phyloP scores from a whole-genome alignment of 441 rosid genomes.

The Rhodomyrtus psidioides region DNA sequence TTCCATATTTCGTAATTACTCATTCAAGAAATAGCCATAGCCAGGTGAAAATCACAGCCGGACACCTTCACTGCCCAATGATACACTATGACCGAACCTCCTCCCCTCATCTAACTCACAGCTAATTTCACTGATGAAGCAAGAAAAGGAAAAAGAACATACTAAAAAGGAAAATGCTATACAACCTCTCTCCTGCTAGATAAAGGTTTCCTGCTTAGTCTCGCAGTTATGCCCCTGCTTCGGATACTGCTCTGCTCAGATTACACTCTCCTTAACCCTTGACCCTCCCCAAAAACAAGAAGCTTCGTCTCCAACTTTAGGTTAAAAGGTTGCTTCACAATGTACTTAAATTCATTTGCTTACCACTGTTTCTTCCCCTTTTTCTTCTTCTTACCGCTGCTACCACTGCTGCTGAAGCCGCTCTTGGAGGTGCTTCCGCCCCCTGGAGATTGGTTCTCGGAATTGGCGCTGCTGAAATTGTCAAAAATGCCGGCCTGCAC shows the following conservation, averaged over 20 bases:
- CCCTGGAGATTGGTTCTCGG: conserved; percentile 39
- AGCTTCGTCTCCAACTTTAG: background rate
- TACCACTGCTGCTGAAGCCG: conserved; percentile 8
- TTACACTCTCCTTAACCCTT: background rate
- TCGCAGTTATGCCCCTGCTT: background rate
- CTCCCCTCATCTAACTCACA: background rate
- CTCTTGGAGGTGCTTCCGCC: conserved; percentile 30
- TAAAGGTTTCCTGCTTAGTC: background rate
- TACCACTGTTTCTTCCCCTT: conserved; percentile 71
- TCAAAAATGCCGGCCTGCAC: conserved; percentile 69
- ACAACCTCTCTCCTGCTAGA: background rate
- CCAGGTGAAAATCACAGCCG: background rate
- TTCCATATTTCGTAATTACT: background rate
- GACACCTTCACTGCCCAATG: background rate
- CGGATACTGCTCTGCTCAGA: background rate
- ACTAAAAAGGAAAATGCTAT: background rate
- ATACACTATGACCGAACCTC: background rate
- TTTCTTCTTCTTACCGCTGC: conserved; percentile 61
- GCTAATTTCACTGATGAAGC: background rate
- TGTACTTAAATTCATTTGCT: background rate
- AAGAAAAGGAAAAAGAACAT: background rate
- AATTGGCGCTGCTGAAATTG: conserved; percentile 19
- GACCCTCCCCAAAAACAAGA: background rate
- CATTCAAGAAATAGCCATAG: background rate
- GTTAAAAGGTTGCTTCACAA: background rate